A percentile compares a stretch with the other conserved stretches of the same genome.
Evolutionary conservation across 768 basidiomycete genomes (phyloP).

Genomic region (Polyporus arcularius): DNA sequence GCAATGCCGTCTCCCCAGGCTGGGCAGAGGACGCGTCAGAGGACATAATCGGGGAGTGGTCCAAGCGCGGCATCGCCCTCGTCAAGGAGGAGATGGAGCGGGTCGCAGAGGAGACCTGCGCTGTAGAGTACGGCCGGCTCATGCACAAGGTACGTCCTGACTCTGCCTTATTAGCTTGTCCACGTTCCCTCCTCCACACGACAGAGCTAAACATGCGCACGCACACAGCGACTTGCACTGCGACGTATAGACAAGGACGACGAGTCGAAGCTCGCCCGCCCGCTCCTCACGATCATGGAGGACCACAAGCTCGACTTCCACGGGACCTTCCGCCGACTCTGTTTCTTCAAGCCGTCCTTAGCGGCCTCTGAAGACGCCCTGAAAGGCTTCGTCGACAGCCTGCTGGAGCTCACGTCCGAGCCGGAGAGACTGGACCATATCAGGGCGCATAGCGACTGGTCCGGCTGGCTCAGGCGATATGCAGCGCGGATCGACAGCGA

Average conservation of each 20-base stretch:
- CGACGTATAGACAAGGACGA: constrained; percentile 56
- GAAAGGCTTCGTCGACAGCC: constrained; percentile 42
- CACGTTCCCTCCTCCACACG: background rate
- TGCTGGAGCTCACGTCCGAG: constrained; percentile 52
- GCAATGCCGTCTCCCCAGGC: constrained; percentile 50
- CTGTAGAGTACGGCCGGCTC: constrained; percentile 62
- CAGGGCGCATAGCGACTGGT: constrained; percentile 53
- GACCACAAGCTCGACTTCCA: constrained; percentile 84
- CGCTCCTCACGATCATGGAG: constrained; percentile 76
- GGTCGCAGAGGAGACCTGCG: constrained; percentile 58
- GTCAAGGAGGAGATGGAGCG: constrained; percentile 62
- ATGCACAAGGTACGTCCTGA: constrained; percentile 62
- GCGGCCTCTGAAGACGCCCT: constrained; percentile 27
- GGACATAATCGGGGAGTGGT: constrained; percentile 65
- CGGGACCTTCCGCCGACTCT: constrained; percentile 75
- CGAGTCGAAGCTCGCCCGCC: constrained; percentile 58
- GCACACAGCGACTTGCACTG: constrained; percentile 72
- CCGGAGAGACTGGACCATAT: constrained; percentile 44
- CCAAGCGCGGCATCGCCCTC: constrained; percentile 51
- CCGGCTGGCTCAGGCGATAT: constrained; percentile 66
- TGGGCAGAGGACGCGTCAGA: constrained; percentile 62
- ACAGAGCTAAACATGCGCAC: background rate
- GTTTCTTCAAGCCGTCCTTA: constrained; percentile 53
- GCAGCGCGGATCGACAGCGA: constrained; percentile 59
- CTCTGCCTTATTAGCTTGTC: background rate